Evolutionary conservation across 2,329 filamentous ascomycete genomes (phyloP), one percentile per base, ranked within the genome.

Genomic region (Sclerotinia subarctica): DNA sequence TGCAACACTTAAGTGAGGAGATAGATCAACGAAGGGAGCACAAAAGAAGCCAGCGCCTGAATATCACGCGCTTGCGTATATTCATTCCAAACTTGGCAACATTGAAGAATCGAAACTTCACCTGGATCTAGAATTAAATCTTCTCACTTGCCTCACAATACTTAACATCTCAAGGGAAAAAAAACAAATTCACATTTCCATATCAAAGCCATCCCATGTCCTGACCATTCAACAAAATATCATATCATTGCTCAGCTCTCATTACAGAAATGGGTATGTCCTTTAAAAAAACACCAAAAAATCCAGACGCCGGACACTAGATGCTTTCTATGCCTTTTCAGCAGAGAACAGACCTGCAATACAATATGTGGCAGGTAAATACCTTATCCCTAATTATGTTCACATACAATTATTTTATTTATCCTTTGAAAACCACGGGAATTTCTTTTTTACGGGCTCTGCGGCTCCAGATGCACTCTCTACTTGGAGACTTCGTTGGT

Each of bases 391-490:
- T 38, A 38, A 32, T 38, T 38, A 51, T 51, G 29, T 38, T 38
- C 29, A 62, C 53, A n/a, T 10, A 49, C 58, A 24, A 49, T 62
- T 15, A 62, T 49, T 46, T 56, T 64, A 72, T 53, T 73, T 73
- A 53, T 76, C 70, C 58, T 75, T 77, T 67, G 77, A 74, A 66
- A 89, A 86, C 87, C 87, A 90, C 15, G 85, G 85, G 73, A 89
- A 89, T 76, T 88, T 89, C 80, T 88, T 89, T 80, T 85, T 89
- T 66, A 79, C 77, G 35, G 81, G 77, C 58, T 88, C 86, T 6
- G 79, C 72, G 7, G 80, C 78, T 0, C 81, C 81, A 76, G 78
- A 79, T 78, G 78, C 69, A 59, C 82, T 85, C 76, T 90, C 87
- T 24, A 89, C 80, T 68, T 85, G 80, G 17, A 87, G 71, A 76